Evolutionary conservation across 1,284 basidiomycete species (phyloP).

Genomic region (Inonotus obliquus): DNA sequence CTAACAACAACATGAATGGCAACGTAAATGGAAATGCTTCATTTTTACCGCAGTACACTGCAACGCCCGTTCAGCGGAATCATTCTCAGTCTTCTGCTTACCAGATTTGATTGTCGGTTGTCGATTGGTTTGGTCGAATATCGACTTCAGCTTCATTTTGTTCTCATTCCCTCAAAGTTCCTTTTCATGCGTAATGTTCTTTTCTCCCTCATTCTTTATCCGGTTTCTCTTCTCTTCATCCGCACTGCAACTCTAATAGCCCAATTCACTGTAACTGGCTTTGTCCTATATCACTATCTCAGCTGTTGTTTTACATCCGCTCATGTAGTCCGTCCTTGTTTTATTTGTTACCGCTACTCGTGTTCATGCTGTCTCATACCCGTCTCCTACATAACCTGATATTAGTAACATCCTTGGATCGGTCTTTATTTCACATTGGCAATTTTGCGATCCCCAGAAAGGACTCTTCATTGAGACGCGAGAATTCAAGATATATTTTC

Average conservation of each 20-base stretch:
- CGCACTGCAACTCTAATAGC: not conserved
- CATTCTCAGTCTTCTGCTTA: constrained; percentile 17
- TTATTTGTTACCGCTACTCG: not conserved
- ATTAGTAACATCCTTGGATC: not conserved
- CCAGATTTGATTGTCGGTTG: constrained; percentile 5
- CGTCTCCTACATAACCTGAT: not conserved
- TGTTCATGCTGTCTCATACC: not conserved
- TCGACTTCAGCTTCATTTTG: not conserved
- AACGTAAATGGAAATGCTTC: not conserved
- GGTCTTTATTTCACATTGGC: not conserved
- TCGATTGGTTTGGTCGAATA: not conserved
- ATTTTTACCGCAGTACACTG: constrained; percentile 1
- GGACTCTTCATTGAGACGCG: not conserved
- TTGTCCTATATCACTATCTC: not conserved
- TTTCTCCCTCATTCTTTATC: not conserved
- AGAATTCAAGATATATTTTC: not conserved
- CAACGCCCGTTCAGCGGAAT: constrained; percentile 7
- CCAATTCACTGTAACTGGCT: not conserved
- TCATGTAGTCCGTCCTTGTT: not conserved
- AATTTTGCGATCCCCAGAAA: not conserved
- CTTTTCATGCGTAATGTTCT: not conserved
- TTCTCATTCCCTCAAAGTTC: not conserved
- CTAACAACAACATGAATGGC: not conserved
- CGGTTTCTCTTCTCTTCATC: not conserved
- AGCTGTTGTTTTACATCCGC: not conserved